Conservation (phyloP, 495 filamentous ascomycete genomes). For the Cenococcum geophilum region DNA sequence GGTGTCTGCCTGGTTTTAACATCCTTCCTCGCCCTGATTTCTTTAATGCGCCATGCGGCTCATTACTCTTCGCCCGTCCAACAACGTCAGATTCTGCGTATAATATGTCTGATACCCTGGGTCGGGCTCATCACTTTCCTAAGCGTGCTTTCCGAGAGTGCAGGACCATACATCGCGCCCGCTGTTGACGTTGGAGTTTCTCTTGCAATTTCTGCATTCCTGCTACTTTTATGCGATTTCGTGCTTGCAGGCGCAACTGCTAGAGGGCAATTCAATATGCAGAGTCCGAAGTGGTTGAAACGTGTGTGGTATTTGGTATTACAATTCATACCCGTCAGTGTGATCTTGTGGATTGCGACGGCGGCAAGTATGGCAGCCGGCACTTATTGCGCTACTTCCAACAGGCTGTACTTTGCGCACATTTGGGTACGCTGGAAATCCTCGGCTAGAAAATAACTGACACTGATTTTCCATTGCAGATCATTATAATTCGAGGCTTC, state of each 20-base stretch:
- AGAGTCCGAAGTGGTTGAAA: slow-evolving; percentile 22
- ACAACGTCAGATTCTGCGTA: slow-evolving; percentile 28
- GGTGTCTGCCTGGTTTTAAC: slow-evolving; percentile 10
- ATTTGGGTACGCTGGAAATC: slow-evolving; percentile 11
- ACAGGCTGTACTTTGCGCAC: slow-evolving; percentile 20
- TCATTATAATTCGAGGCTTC: slow-evolving; percentile 24
- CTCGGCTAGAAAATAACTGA: neutral
- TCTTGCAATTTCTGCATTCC: slow-evolving; percentile 13
- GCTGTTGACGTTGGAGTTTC: neutral
- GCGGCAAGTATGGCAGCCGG: slow-evolving; percentile 11
- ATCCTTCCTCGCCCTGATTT: slow-evolving; percentile 1
- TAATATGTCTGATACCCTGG: slow-evolving; percentile 20
- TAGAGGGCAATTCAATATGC: slow-evolving; percentile 8
- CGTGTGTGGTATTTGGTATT: slow-evolving; percentile 22
- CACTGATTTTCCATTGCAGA: neutral
- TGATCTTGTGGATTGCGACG: slow-evolving; percentile 26
- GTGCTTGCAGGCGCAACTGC: slow-evolving; percentile 8
- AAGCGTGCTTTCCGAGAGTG: slow-evolving; percentile 5
- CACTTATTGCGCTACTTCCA: slow-evolving; percentile 21
- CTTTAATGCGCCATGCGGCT: slow-evolving; percentile 12
- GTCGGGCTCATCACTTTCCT: slow-evolving; percentile 16
- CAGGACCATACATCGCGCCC: slow-evolving; percentile 12
- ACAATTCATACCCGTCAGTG: slow-evolving; percentile 31
- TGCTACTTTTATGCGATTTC: slow-evolving; percentile 23
- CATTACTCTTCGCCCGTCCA: slow-evolving; percentile 23